Evolutionary conservation across 1,284 basidiomycete species (phyloP).

Genomic region (Trichosporon inkin): DNA sequence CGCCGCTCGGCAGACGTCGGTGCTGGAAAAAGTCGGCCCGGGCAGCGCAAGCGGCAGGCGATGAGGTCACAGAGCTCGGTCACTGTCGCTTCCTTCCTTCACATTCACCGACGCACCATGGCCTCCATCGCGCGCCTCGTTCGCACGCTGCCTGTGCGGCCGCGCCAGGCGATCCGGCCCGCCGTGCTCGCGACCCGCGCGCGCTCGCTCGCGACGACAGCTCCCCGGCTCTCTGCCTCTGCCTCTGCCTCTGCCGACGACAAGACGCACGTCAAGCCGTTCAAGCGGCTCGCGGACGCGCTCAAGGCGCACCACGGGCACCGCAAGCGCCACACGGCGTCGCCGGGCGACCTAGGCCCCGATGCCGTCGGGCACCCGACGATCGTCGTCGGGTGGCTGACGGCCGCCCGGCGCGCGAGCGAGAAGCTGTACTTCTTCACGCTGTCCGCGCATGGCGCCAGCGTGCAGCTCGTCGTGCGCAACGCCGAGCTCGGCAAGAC

Average conservation of each 20-base stretch:
- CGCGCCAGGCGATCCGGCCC: not conserved
- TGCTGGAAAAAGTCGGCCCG: not conserved
- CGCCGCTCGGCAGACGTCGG: not conserved
- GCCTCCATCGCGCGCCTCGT: not conserved
- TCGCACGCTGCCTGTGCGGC: not conserved
- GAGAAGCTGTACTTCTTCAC: constrained; percentile 53
- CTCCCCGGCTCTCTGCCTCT: not conserved
- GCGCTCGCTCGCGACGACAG: not conserved
- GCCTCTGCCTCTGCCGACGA: not conserved
- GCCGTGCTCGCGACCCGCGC: not conserved
- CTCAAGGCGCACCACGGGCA: constrained; percentile 22
- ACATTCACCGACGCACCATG: constrained; percentile 7
- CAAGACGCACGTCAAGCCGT: constrained; percentile 11
- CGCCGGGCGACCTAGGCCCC: constrained; percentile 59
- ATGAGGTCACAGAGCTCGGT: constrained; percentile 1
- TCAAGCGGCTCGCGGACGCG: not conserved
- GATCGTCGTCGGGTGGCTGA: constrained; percentile 70
- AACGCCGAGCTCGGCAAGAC: constrained; percentile 47
- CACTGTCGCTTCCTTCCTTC: not conserved
- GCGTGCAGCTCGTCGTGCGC: constrained; percentile 64
- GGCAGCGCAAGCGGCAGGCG: too few species aligned
- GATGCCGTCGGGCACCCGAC: constrained; percentile 59
- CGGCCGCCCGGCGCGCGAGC: constrained; percentile 57
- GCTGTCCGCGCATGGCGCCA: constrained; percentile 70
- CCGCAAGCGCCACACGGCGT: constrained; percentile 55